Percentiles rank a stretch among this genome's conserved stretches.
These are phyloP conservation scores for Coemansia sp. DNA, from an alignment of 192 early-diverging fungal species.

Conservation along the genomic window DNA sequence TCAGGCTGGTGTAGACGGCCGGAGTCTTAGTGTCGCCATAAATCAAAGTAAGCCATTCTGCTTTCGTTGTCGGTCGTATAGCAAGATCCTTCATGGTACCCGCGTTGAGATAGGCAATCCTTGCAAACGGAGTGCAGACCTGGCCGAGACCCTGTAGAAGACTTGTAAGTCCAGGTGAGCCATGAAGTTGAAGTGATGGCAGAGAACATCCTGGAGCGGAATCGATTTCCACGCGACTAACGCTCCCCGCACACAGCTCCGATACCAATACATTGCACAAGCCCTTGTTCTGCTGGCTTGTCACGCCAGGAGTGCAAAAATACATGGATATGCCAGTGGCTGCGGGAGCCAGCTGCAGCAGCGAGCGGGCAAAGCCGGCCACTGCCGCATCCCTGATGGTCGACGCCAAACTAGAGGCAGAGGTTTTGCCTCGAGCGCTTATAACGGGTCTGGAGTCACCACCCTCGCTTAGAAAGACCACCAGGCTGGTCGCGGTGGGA, in stretches of 20 bases:
- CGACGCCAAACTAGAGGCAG: not conserved
- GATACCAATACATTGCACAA: not conserved
- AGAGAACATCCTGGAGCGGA: not conserved
- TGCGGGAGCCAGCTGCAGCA: not conserved
- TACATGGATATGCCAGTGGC: not conserved
- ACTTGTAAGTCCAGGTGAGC: not conserved
- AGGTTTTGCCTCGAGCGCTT: not conserved
- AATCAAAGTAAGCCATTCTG: not conserved
- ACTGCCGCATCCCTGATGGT: not conserved
- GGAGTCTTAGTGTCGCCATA: not conserved
- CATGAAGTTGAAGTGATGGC: not conserved
- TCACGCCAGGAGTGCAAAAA: not conserved
- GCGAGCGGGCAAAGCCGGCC: not conserved
- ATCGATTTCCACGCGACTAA: not conserved
- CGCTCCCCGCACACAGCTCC: not conserved
- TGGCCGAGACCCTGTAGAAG: not conserved
- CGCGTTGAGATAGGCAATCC: constrained; percentile 4
- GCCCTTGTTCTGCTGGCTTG: not conserved
- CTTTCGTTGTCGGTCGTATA: not conserved
- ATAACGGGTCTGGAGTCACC: not conserved
- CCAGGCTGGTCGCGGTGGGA: not conserved
- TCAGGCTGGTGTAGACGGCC: not conserved
- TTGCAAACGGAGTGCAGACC: not conserved
- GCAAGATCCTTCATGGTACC: not conserved
- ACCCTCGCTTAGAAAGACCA: not conserved